Base-by-base conservation (phyloP, 257 asterid species). In the Penstemon eatonii region DNA sequence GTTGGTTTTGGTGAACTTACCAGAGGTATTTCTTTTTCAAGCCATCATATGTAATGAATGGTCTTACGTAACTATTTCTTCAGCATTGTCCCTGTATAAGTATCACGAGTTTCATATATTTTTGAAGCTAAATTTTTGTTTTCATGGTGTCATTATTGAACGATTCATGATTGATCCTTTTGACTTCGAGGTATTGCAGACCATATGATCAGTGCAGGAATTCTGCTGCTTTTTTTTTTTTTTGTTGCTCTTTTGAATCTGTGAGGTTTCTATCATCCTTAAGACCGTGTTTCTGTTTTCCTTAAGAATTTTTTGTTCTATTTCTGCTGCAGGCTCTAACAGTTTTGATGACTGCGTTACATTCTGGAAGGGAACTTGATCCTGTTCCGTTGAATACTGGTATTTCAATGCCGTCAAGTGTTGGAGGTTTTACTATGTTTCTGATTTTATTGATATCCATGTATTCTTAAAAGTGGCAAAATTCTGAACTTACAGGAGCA, bases 1-100 rank as follows among this genome's bases (percentile, higher is more conserved):
- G 91, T 71, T 89, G 81, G 78, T 85, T 72, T 74, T 90, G 82
- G 90, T 85, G 75, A 85, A 94, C 84, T 94, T 89, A 73, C 96
- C 99, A 5, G 96, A 91, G 97, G 99, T 94, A 86, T 72, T 71
- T 50, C 37, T 10, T 19, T 74, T 56, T 59, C 41, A 40, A 46
- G 47, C 73, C 36, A 37, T 25, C 7, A 18, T 62, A 12, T 70
- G 57, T 72, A 46, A 60, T 60, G 56, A 63, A 36, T 68, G 68
- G 62, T 72, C 36, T 63, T 52, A 18, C 41, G 11, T 66, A 64
- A 45, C 69, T 60, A 11, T 70, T 58, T 50, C 19, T 65, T 64
- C 33, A 8, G 2, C 42, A 60, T 67, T 68, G 52, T 39, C 46
- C 41, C 56, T 72, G 71, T 38, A 66, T 25, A 55, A 55, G 18